A percentile compares a stretch with the other conserved stretches of the same genome.
Evolutionary conservation across 352 stramenopile genomes (phyloP).

Genomic region (Globisporangium cystogenes): DNA sequence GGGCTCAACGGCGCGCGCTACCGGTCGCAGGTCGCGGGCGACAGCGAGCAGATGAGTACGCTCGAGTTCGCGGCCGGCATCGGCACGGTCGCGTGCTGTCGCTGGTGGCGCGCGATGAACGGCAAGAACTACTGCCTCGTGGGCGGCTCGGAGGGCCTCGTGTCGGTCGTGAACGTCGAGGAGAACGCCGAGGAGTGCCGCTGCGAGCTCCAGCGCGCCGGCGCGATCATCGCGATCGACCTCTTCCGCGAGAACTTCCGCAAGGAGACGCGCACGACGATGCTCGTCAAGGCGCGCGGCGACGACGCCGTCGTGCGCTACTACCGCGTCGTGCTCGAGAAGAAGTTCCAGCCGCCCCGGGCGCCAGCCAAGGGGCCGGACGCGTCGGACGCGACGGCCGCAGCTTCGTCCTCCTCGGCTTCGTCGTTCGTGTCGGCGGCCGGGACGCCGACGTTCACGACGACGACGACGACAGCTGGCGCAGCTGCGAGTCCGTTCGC

Average conservation of each 20-base stretch:
- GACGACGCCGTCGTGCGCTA: slow-evolving; percentile 48
- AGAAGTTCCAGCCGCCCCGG: slow-evolving; percentile 36
- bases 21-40: slow-evolving; percentile 72
- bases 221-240: slow-evolving; percentile 66
- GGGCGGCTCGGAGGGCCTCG: slow-evolving; percentile 62
- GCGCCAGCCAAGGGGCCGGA: too few species aligned
- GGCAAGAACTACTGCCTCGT: slow-evolving; percentile 83
- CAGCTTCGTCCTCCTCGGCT: too few species aligned
- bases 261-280: slow-evolving; percentile 72
- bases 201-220: slow-evolving; percentile 65
- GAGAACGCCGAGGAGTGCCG: slow-evolving; percentile 81
- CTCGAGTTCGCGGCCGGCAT: slow-evolving; percentile 76
- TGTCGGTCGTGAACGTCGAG: slow-evolving; percentile 85
- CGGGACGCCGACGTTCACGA: slow-evolving; percentile 14
- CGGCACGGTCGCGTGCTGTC: slow-evolving; percentile 50
- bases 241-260: slow-evolving; percentile 73
- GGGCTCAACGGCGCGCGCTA: slow-evolving; percentile 79
- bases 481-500: slow-evolving; percentile 1
- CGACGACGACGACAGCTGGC: too few species aligned
- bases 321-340: slow-evolving; percentile 82
- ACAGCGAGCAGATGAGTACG: slow-evolving; percentile 82
- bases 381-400: too few species aligned
- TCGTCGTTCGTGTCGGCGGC: slow-evolving; percentile 12
- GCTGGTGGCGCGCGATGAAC: slow-evolving; percentile 83
- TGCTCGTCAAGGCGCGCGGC: slow-evolving; percentile 65